Percentiles rank a stretch among this genome's conserved stretches.
Conservation (phyloP, 352 stramenopile genomes). For the Phytophthora megakarya region DNA sequence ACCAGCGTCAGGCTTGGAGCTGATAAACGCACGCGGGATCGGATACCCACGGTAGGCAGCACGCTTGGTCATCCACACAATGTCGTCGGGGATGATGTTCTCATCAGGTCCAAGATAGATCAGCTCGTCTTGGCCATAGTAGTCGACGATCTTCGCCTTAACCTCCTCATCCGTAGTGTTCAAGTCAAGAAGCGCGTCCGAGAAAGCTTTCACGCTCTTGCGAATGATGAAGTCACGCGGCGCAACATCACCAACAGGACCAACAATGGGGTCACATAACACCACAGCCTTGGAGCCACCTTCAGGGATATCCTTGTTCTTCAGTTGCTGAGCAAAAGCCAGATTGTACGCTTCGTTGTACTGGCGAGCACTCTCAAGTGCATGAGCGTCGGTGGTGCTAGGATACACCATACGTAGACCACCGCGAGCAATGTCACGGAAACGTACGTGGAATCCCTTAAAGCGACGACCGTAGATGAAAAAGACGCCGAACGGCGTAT, state of each 20-base stretch:
- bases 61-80: slow-evolving; percentile 86
- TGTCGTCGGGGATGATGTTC: slow-evolving; percentile 81
- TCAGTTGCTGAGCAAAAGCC: slow-evolving; percentile 84
- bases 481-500: slow-evolving; percentile 96
- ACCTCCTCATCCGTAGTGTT: slow-evolving; percentile 78
- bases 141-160: slow-evolving; percentile 76
- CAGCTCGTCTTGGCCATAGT: slow-evolving; percentile 84
- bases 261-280: slow-evolving; percentile 76
- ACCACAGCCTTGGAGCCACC: slow-evolving; percentile 86
- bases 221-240: slow-evolving; percentile 91
- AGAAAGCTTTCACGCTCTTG: slow-evolving; percentile 98
- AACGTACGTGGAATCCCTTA: slow-evolving; percentile 89
- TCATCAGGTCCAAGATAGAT: slow-evolving; percentile 87
- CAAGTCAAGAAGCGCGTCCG: slow-evolving; percentile 78
- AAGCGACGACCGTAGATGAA: slow-evolving; percentile 97
- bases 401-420: slow-evolving; percentile 82
- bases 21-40: slow-evolving; percentile 86
- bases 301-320: slow-evolving; percentile 91
- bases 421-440: slow-evolving; percentile 82
- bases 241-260: slow-evolving; percentile 73
- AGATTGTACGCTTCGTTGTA: slow-evolving; percentile 89
- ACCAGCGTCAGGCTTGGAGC: slow-evolving; percentile 80
- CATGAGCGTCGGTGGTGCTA: slow-evolving; percentile 61
- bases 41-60: slow-evolving; percentile 78
- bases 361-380: slow-evolving; percentile 70